phyloP scores from a whole-genome alignment of 805 yeast genomes.

The Isabelozyma heimii region DNA sequence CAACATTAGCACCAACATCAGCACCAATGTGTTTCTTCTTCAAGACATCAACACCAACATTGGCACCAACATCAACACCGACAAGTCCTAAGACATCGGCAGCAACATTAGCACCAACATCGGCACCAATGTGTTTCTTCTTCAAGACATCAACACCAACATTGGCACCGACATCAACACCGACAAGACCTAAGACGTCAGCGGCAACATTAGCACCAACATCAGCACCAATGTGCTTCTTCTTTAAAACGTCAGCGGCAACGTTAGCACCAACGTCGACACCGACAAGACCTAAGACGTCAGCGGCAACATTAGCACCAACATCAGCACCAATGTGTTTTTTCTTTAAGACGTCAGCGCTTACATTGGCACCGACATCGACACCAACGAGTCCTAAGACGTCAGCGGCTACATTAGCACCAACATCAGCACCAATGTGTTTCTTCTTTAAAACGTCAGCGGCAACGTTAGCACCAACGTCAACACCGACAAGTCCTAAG shows the following conservation, averaged over 20 bases:
- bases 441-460: constrained; percentile 11
- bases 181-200: background rate
- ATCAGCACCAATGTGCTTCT: background rate
- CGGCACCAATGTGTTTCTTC: background rate
- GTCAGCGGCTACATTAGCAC: background rate
- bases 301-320: background rate
- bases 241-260: background rate
- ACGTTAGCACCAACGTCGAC: too few relatives aligned
- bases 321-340: background rate
- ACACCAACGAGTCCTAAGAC: background rate
- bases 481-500: constrained; percentile 6
- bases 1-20: constrained; percentile 1
- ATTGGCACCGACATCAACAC: constrained; percentile 1
- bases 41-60: background rate
- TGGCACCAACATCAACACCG: constrained; percentile 3
- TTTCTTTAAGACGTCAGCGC: too few relatives aligned
- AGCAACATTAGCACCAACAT: constrained; percentile 2
- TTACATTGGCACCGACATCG: background rate
- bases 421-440: background rate
- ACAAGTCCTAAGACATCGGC: background rate
- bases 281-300: background rate
- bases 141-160: background rate
- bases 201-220: background rate
- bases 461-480: constrained; percentile 7
- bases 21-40: background rate